Evolutionary conservation across 2,329 filamentous ascomycete genomes (phyloP).

Genomic region (Dactylellina haptotyla): DNA sequence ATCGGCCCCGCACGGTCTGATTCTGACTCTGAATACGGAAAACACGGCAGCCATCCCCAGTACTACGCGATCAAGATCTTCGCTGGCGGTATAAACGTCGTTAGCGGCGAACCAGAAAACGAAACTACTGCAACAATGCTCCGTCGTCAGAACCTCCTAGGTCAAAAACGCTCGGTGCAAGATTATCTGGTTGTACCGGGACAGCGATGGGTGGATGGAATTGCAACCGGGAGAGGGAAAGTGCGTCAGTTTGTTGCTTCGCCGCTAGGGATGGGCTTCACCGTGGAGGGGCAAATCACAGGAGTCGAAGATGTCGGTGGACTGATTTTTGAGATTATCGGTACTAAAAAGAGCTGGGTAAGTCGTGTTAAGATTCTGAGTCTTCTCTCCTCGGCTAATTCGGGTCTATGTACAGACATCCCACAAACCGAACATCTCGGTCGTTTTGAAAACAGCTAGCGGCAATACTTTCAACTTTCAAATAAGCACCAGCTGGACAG

Average conservation of each 20-base stretch:
- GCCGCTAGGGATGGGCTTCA: conserved; percentile 63
- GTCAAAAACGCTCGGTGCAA: conserved; percentile 58
- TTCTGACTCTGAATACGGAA: no score
- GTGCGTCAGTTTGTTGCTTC: conserved; percentile 66
- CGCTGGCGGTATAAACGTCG: conserved; percentile 62
- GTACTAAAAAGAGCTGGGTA: background rate
- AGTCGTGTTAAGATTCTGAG: background rate
- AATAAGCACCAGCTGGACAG: no score
- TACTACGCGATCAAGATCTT: conserved; percentile 62
- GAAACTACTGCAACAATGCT: background rate
- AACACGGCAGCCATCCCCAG: no score
- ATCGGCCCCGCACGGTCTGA: no score
- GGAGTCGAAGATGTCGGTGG: conserved; percentile 63
- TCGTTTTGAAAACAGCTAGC: no score
- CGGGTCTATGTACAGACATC: no score
- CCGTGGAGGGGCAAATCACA: conserved; percentile 64
- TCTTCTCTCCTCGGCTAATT: no score
- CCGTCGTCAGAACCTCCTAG: background rate
- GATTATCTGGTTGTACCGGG: conserved; percentile 63
- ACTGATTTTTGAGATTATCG: conserved; percentile 64
- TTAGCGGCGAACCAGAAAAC: conserved; percentile 60
- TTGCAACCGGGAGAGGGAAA: conserved; percentile 59
- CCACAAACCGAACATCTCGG: no score
- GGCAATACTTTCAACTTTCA: no score
- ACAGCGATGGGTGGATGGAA: conserved; percentile 64